Conservation (phyloP, 352 stramenopile species). For the Phytophthora nicotianae region DNA sequence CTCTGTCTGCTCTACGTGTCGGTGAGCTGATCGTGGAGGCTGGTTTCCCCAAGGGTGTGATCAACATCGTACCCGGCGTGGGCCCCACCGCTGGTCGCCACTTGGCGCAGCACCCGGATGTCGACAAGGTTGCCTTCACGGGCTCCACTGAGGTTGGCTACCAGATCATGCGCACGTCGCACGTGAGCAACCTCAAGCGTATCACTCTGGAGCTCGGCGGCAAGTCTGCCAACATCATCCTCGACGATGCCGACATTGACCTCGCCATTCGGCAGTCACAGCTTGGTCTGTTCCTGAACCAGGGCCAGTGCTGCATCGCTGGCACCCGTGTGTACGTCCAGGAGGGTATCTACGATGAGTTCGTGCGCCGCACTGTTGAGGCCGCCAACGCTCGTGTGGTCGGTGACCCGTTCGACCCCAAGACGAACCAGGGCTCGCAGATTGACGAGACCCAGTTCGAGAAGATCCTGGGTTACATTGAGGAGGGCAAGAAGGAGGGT, state of each 20-base stretch:
- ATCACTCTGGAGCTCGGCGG: slow-evolving; percentile 80
- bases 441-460: slow-evolving; percentile 76
- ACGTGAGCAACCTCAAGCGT: slow-evolving; percentile 76
- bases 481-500: slow-evolving; percentile 83
- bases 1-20: slow-evolving; percentile 92
- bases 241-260: slow-evolving; percentile 75
- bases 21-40: slow-evolving; percentile 83
- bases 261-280: slow-evolving; percentile 53
- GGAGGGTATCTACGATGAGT: slow-evolving; percentile 87
- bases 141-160: slow-evolving; percentile 69
- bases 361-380: slow-evolving; percentile 68
- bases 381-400: slow-evolving; percentile 55
- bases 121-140: slow-evolving; percentile 89
- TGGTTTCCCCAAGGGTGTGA: slow-evolving; percentile 77
- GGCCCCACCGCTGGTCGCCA: slow-evolving; percentile 47
- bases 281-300: slow-evolving; percentile 83
- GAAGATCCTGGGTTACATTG: slow-evolving; percentile 87
- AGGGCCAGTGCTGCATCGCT: slow-evolving; percentile 89
- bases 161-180: slow-evolving; percentile 64
- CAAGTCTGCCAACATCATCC: slow-evolving; percentile 81
- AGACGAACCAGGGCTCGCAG: slow-evolving; percentile 60
- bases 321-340: slow-evolving; percentile 90
- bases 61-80: slow-evolving; percentile 83
- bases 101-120: slow-evolving; percentile 50
- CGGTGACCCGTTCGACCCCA: slow-evolving; percentile 52